A percentile compares a stretch with the other conserved stretches of the same genome.
These are phyloP conservation scores for Cryphonectria nitschkei DNA, from an alignment of 2,329 filamentous ascomycete species.

Conservation along the genomic window DNA sequence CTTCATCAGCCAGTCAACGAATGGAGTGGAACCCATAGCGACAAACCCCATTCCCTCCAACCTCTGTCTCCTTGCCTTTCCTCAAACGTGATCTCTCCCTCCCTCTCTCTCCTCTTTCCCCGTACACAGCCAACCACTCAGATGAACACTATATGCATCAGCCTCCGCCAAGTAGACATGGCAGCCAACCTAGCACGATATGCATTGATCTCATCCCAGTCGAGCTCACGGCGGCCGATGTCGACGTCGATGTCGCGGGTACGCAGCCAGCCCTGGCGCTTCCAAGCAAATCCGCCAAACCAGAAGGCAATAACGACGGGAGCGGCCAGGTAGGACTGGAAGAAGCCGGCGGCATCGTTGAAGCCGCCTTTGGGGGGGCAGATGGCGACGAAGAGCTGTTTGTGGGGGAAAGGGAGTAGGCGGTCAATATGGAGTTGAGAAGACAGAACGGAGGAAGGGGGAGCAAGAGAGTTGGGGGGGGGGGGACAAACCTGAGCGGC, in stretches of 20 bases:
- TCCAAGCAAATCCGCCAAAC: conserved; percentile 63
- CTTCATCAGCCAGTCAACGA: not conserved
- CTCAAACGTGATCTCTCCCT: too few relatives aligned
- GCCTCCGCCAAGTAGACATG: conserved; percentile 50
- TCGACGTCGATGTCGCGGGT: conserved; percentile 69
- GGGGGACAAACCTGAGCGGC: conserved; percentile 49
- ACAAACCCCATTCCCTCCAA: not conserved
- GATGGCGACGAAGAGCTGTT: conserved; percentile 49
- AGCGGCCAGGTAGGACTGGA: conserved; percentile 57
- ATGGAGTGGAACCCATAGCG: too few relatives aligned
- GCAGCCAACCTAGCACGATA: conserved; percentile 48
- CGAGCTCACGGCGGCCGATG: conserved; percentile 62
- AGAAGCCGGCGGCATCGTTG: conserved; percentile 51
- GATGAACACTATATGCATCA: conserved; percentile 38
- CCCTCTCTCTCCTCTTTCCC: too few relatives aligned
- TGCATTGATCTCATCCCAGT: conserved; percentile 62
- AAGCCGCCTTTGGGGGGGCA: conserved; percentile 35
- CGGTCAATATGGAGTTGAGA: not conserved
- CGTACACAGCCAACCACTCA: not conserved
- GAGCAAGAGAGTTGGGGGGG: not conserved
- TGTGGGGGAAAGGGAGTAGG: not conserved
- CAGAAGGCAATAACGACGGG: conserved; percentile 60
- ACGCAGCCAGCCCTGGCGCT: conserved; percentile 61
- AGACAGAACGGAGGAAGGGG: conserved; percentile 29
- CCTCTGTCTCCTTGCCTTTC: not conserved